Evolutionary conservation across 2,329 filamentous ascomycete genomes (phyloP), one percentile per base, ranked within the genome.

Genomic region (Aspergillus piperis): DNA sequence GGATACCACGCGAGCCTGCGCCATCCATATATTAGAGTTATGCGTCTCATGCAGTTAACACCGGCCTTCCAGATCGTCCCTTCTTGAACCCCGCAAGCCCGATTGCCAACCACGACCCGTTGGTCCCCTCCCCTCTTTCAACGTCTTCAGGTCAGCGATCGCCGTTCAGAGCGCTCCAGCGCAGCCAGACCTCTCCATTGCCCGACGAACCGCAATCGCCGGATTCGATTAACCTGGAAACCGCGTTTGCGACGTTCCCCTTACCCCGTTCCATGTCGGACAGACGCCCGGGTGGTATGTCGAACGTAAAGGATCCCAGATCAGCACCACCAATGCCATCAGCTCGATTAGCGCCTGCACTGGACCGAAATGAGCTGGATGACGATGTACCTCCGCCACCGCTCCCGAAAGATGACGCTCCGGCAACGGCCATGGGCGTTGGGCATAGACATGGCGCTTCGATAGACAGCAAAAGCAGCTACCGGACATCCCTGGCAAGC

Each of bases 71-170:
- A 80, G 78, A 80, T 66, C 73, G 71, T 44, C 72, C 77, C 2
- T 79, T 77, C 54, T 64, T 80, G 62, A 83, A 79, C 41, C 81
- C 83, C 54, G 59, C 90, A 88, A 10, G 88, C 88, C 53, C 78
- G 6, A 32, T 47, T 3, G 90, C 87, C 74, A 82, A 82, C 58
- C 84, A 83, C 66, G 83, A 83, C 54, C 87, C 86, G 42, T 83
- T 81, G 64, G 84, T 83, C 59, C 80, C 84, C 25, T 91, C 90
- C n/a, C 88, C 89, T 7, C 80, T 82, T 57, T 86, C 85, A 13
- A 82, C 84, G 25, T 79, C 76, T 59, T 81, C 81, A 72, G 67
- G 80, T 71, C 60, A 76, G 71, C 69, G 77, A 76, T 72, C 80
- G 71, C 74, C 77, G 13, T 75, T 74, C 61, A 74, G 68, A 21